These are phyloP conservation scores for Ascochyta viciae-villosae DNA, from an alignment of 2,329 filamentous ascomycete species.

Conservation along the genomic window DNA sequence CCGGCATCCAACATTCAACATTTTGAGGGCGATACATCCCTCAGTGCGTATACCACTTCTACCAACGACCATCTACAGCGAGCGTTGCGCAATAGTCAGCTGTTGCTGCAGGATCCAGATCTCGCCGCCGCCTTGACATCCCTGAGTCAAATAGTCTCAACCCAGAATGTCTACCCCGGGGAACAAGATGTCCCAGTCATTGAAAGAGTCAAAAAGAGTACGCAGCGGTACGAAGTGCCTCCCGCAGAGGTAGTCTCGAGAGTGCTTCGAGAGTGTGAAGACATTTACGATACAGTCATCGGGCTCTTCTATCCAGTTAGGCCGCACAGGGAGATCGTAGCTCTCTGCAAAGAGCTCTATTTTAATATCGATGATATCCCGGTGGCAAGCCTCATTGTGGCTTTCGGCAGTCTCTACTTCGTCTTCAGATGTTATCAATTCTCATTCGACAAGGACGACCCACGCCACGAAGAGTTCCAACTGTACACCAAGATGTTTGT, in stretches of 20 bases:
- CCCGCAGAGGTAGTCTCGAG: constrained; percentile 15
- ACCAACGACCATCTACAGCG: constrained; percentile 16
- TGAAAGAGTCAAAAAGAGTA: not conserved
- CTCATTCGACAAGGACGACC: constrained; percentile 23
- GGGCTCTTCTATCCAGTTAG: constrained; percentile 17
- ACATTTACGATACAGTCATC: constrained; percentile 10
- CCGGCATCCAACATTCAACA: constrained; percentile 40
- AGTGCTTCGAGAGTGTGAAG: constrained; percentile 17
- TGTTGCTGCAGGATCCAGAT: constrained; percentile 14
- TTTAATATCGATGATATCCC: constrained; percentile 47
- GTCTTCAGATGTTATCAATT: constrained; percentile 45
- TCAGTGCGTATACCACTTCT: constrained; percentile 14
- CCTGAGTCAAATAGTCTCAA: constrained; percentile 19
- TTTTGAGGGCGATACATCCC: constrained; percentile 16
- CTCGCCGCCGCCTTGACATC: constrained; percentile 16
- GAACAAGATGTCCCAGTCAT: constrained; percentile 3
- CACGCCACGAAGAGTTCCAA: constrained; percentile 24
- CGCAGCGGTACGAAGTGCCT: constrained; percentile 3
- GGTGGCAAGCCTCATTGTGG: constrained; percentile 45
- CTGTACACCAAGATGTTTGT: constrained; percentile 32
- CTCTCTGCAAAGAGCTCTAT: constrained; percentile 35
- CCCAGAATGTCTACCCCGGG: constrained; percentile 9
- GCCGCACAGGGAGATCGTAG: constrained; percentile 10
- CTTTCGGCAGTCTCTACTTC: constrained; percentile 48
- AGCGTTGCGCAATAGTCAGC: constrained; percentile 12